Base-by-base conservation (phyloP, 441 rosid genomes). In the Pelargonium australe region DNA sequence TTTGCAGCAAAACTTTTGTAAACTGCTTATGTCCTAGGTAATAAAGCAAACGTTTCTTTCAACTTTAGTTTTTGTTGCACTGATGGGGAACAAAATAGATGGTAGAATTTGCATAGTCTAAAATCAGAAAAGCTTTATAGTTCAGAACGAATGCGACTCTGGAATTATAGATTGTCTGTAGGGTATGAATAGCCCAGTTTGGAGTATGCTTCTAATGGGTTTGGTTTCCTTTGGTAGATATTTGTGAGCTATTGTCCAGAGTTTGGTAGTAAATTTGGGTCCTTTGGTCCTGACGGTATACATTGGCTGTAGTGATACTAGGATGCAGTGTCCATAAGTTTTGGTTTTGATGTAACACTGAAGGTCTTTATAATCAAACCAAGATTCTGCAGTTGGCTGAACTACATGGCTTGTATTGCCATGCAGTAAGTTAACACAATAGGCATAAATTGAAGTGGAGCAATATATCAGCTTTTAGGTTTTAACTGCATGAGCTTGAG, bases 371-470 rank as follows among this genome's bases (percentile, higher is more conserved):
- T 14, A 53, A 53, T n/a, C 14, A 4, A 53, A 12, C 60, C 60
- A 16, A 14, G 7, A 6, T 7, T 53, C 16, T 53, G 60, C 60
- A 53, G 60, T 23, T 53, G 60, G 60, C 60, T 19, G 60, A 14
- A 19, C 60, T 53, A 19, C 60, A 14, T 14, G 60, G 19, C 60
- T 53, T 14, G 10, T 53, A 53, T 53, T 53, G 60, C 14, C 60
- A 53, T 53, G 60, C 60, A 53, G 60, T 53, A 53, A 53, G 20
- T 53, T 53, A 53, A 51, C 57, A 13, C 57, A 51, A 16, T 5
- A 31, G 55, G 55, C 55, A 49, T 4, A 49, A 49, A 49, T 49
- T 53, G 23, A 53, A 14, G 13, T 53, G 60, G 60, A 5, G 60
- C 60, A 53, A 3, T 16, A 31, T 53, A 53, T 8, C 60, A 53